A percentile compares a stretch with the other conserved stretches of the same genome.
Evolutionary conservation across 2,329 filamentous ascomycete species (phyloP).

Genomic region (Colletotrichum sp.): DNA sequence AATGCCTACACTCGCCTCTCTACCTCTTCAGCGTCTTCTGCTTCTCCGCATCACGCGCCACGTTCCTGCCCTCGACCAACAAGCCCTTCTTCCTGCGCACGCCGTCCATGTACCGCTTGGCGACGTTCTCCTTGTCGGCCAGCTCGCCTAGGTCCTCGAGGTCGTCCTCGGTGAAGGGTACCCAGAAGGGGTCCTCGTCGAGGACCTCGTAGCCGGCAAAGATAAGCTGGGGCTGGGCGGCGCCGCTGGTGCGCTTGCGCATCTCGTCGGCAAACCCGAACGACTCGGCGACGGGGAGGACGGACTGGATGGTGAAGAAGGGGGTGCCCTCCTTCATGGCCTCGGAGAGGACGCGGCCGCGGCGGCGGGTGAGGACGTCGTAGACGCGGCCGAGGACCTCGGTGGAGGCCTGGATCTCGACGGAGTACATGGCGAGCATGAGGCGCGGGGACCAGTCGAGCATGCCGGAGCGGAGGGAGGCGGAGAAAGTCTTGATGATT

Average conservation of each 20-base stretch:
- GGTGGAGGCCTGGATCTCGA: slow-evolving; percentile 95
- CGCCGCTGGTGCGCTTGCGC: slow-evolving; percentile 88
- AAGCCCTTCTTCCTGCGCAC: slow-evolving; percentile 88
- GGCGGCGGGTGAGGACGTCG: slow-evolving; percentile 93
- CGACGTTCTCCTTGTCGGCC: slow-evolving; percentile 93
- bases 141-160: slow-evolving; percentile 94
- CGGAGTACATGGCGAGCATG: slow-evolving; percentile 96
- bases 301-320: slow-evolving; percentile 91
- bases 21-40: slow-evolving; percentile 74
- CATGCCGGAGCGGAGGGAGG: slow-evolving; percentile 84
- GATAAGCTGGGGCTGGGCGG: slow-evolving; percentile 89
- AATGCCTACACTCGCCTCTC: too few relatives aligned
- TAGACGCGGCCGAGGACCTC: slow-evolving; percentile 96
- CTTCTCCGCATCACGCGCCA: slow-evolving; percentile 91
- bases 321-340: slow-evolving; percentile 93
- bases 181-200: slow-evolving; percentile 97
- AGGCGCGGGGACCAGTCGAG: slow-evolving; percentile 96
- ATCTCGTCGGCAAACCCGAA: slow-evolving; percentile 98
- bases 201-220: slow-evolving; percentile 93
- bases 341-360: slow-evolving; percentile 88
- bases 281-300: slow-evolving; percentile 90
- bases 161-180: slow-evolving; percentile 94
- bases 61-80: slow-evolving; percentile 77
- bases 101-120: slow-evolving; percentile 92
- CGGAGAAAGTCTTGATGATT: slow-evolving; percentile 86